Base-by-base conservation (phyloP, 2,329 filamentous ascomycete species). In the Colletotrichum sp. region DNA sequence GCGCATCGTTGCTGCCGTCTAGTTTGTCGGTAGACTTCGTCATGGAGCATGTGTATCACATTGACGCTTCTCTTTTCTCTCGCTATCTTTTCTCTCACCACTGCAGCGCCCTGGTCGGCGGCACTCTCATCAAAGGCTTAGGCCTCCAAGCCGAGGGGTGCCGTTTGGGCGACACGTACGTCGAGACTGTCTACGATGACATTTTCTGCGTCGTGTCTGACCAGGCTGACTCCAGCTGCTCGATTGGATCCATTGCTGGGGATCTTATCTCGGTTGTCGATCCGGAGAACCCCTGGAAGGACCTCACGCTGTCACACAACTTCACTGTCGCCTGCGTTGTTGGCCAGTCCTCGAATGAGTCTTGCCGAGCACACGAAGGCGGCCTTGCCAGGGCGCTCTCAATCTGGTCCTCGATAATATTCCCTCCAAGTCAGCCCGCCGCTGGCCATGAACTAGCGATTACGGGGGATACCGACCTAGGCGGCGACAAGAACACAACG, bases 161-260 rank as follows among this genome's bases (percentile, higher is more conserved):
- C 29, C 54, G 9, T 15, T 31, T 31, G 55, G 67, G 69, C 31
- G 27, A 73, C 16, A 43, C 8, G 2, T 47, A 24, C 6, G 8
- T 73, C 21, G 57, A 66, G 9, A 73, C 67, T 8, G 71, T 71
- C 21, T 73, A 66, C 27, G 62, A 71, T 31, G 63, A 72, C 18
- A 31, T 73, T 13, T 62, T 73, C 8, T 73, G 71, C 29, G 33
- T 72, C 27, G 21, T 73, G 4, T 24, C 27, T 8, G 66, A 55
- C 33, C 34, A 54, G 21, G 24, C 6, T 7, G 38, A 43, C 13
- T 34, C 47, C n/a, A 18, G 5, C 21, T 73, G 71, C n/a, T 31
- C 55, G n/a, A 66, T 73, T 36, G 61, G 33, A 9, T 43, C 67
- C 24, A 54, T 73, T 8, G 67, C 67, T 8, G 68, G 71, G 27